Evolutionary conservation across 441 rosid species (phyloP).

Genomic region (Gossypium trilobum): DNA sequence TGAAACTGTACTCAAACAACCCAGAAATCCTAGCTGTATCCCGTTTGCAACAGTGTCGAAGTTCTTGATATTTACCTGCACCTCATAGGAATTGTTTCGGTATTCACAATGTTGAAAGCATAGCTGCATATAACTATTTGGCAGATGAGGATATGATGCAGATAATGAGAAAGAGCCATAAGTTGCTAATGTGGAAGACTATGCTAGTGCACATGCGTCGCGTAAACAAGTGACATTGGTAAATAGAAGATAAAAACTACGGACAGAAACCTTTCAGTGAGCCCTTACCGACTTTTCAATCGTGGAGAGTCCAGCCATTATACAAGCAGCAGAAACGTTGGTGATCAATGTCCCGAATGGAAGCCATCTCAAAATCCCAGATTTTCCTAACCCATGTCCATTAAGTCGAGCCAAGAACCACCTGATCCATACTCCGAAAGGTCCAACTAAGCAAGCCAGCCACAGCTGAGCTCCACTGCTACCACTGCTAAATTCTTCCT

Average conservation of each 20-base stretch:
- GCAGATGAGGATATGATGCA: background rate
- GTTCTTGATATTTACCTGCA: constrained; percentile 45
- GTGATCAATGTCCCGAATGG: constrained; percentile 78
- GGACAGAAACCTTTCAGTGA: background rate
- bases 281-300: constrained; percentile 47
- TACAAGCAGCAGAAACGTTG: constrained; percentile 63
- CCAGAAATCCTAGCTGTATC: constrained; percentile 66
- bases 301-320: constrained; percentile 66
- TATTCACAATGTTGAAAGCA: background rate
- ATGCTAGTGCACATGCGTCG: background rate
- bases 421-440: constrained; percentile 84
- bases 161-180: no score
- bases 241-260: background rate
- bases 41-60: constrained; percentile 43
- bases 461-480: constrained; percentile 56
- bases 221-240: background rate
- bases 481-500: constrained; percentile 39
- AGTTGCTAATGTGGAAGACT: background rate
- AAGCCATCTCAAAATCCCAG: constrained; percentile 52
- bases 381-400: constrained; percentile 69
- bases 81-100: background rate
- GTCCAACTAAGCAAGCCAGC: constrained; percentile 70
- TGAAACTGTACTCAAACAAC: constrained; percentile 88
- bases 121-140: background rate
- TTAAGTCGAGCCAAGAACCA: constrained; percentile 78